Base-by-base conservation (phyloP, 73 alveolate genomes). In the Paramecium pentaurelia region DNA sequence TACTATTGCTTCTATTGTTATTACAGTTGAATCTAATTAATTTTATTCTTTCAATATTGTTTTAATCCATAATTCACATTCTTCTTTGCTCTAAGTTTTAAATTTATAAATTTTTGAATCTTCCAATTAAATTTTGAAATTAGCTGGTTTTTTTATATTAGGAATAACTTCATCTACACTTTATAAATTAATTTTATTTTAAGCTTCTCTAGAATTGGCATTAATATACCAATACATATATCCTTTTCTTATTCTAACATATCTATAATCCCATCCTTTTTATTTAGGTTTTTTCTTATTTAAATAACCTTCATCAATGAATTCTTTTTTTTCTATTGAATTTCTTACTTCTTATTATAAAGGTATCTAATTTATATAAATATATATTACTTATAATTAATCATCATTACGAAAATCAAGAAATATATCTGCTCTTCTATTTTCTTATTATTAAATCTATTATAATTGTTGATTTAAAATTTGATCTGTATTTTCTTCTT, bases 181-280 rank as follows among this genome's bases (percentile, higher is more conserved):
- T 14, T 60, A 20, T 25, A 87, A 73, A 58, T 60, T 54, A 12
- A 87, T 87, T 70, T 87, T 87, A 87, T 87, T 87, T 28, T 87
- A 22, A 1, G 71, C 93, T 60, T 87, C 93, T 87, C 86, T 73
- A 4, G 93, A 73, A n/a, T 77, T 87, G 10, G 71, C 64, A 27
- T 73, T 38, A 18, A 87, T 64, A 8, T 87, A 87, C 93, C 93
- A 87, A 60, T 64, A 87, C 77, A 87, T 73, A 22, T 14, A 64
- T 6, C 93, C 93, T n/a, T 87, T 87, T 40, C 93, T 60, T 18
- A 87, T 87, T 87, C 93, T 59, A 4, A 87, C 64, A 64, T 87
- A 87, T 60, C 93, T 64, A 44, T 87, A 64, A 40, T 87, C 93
- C 88, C 88, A 75, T 32, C 40, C 60, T 18, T 75, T 75, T 10